These are phyloP conservation scores for Synura sp. DNA, from an alignment of 352 stramenopile genomes.

Conservation along the genomic window DNA sequence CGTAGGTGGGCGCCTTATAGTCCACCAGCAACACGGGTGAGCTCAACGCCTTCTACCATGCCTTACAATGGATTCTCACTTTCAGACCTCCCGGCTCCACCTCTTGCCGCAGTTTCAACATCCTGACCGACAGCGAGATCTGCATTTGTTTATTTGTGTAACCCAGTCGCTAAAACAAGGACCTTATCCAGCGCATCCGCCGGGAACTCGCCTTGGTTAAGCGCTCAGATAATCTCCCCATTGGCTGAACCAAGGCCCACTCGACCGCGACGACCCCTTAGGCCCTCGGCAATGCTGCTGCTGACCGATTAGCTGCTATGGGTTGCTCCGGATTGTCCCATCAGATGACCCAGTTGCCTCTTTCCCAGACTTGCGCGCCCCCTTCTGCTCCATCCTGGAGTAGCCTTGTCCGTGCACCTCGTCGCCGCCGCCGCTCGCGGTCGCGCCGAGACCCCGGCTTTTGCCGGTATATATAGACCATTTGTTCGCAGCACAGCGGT, in stretches of 20 bases:
- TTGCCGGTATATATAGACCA: constrained; percentile 3
- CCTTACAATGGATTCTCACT: constrained; percentile 12
- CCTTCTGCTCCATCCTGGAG: background rate
- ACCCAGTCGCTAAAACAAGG: background rate
- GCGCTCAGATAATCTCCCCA: background rate
- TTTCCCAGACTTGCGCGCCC: background rate
- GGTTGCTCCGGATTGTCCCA: constrained; percentile 5
- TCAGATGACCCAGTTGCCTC: background rate
- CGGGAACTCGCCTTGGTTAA: constrained; percentile 22
- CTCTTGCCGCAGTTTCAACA: too few relatives aligned
- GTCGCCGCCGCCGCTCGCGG: background rate
- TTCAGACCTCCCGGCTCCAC: background rate
- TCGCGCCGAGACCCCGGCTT: constrained; percentile 6
- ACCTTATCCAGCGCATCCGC: too few relatives aligned
- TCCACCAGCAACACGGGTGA: too few relatives aligned
- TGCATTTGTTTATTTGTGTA: too few relatives aligned
- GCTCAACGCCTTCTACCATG: constrained; percentile 26
- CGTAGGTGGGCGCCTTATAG: constrained; percentile 7
- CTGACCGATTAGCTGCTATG: background rate
- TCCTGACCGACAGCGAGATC: too few relatives aligned
- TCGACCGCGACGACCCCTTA: background rate
- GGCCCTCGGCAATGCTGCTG: constrained; percentile 17
- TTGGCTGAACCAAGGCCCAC: constrained; percentile 14
- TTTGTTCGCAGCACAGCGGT: background rate
- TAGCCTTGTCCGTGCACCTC: background rate